Base-by-base conservation (phyloP, 352 stramenopile genomes). In the Aphanomyces euteiches region DNA sequence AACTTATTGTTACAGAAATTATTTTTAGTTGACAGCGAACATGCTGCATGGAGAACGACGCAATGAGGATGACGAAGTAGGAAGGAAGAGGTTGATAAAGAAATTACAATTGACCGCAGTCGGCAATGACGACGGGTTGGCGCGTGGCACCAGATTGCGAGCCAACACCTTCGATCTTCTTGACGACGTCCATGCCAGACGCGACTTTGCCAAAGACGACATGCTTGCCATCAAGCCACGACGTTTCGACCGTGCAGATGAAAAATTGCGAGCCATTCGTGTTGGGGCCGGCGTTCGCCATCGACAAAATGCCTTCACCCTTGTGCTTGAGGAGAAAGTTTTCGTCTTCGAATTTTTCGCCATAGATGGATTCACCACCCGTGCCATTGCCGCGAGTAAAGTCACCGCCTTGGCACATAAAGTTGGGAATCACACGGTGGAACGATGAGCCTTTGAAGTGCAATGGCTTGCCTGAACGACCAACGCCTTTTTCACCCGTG, bases 241-340 rank as follows among this genome's bases (percentile, higher is more conserved):
- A 82, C 58, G 90, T 97, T 78, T 90, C 79, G 43, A 93, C 90
- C 39, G 89, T 97, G 81, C 86, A 95, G 65, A 99, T 96, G 80
- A 98, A 98, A 80, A 99, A 99, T 80, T 99, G 94, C 73, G 90
- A 98, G 60, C 92, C 91, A 80, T 99, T 99, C 17, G 95, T 98
- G 85, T 99, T 88, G n/a, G 85, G 85, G 10, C 97, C 97, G 38
- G 88, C 88, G 80, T 99, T 99, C 37, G 96, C 96, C 95, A 98
- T 98, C 47, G 89, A 96, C 47, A 99, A 75, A 28, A 97, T 92
- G 50, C 95, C 96, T 47, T 90, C 80, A 56, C 87, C 81, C 75
- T 88, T 90, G 85, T 99, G 97, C 74, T 91, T 88, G 67, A 97
- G 81, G 58, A 90, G 69, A 77, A 99, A 99, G 82, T 98, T 98